Evolutionary conservation across 768 basidiomycete genomes (phyloP).

Genomic region (Kwoniella newhampshirensis): DNA sequence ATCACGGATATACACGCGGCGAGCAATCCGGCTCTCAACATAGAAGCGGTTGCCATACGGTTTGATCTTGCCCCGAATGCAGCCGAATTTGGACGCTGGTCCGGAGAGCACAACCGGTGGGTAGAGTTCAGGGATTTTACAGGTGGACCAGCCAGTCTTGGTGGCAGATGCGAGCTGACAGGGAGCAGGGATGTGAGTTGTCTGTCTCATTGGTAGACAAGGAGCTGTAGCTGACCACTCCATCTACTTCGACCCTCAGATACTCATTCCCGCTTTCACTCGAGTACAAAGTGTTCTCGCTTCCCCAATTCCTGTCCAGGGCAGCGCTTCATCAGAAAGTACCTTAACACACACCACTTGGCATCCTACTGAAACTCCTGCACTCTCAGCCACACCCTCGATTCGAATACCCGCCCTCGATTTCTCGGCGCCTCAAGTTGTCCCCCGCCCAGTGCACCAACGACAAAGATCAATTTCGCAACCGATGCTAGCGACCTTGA

Average conservation of each 20-base stretch:
- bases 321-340: too few species aligned
- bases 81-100: slow-evolving; percentile 28
- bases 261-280: slow-evolving; percentile 28
- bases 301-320: too few species aligned
- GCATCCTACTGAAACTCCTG: background rate
- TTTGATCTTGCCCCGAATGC: slow-evolving; percentile 22
- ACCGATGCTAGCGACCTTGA: background rate
- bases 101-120: slow-evolving; percentile 19
- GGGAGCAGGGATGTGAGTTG: slow-evolving; percentile 30
- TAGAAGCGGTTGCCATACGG: slow-evolving; percentile 29
- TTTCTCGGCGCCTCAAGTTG: background rate
- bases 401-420: too few species aligned
- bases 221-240: background rate
- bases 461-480: slow-evolving; percentile 15
- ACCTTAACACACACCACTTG: too few species aligned
- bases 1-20: slow-evolving; percentile 13
- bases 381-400: background rate
- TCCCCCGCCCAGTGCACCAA: slow-evolving; percentile 4
- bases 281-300: slow-evolving; percentile 3
- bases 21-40: slow-evolving; percentile 17
- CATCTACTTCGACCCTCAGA: slow-evolving; percentile 13
- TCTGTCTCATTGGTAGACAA: background rate
- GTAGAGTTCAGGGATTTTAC: slow-evolving; percentile 32
- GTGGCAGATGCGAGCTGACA: slow-evolving; percentile 38
- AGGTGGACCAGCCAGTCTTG: slow-evolving; percentile 25